phyloP scores from a whole-genome alignment of 1,139 yeast genomes.

The Geotrichum histeridarum region DNA sequence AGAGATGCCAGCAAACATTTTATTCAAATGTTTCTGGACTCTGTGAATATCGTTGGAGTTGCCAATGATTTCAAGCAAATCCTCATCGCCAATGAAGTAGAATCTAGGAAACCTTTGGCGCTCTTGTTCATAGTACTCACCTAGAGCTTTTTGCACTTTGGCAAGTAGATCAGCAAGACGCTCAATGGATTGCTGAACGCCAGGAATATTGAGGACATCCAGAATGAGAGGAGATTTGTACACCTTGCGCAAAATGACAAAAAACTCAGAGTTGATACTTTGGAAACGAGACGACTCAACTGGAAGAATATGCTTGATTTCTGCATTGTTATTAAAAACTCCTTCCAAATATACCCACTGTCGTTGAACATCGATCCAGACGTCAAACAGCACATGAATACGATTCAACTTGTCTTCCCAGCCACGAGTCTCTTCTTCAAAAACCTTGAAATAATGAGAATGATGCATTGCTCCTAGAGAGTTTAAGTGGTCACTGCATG shows the following conservation, averaged over 20 bases:
- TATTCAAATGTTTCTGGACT: constrained; percentile 58
- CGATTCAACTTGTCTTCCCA: constrained; percentile 55
- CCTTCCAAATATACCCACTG: constrained; percentile 87
- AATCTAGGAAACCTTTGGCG: constrained; percentile 75
- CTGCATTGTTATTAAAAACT: constrained; percentile 53
- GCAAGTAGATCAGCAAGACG: constrained; percentile 53
- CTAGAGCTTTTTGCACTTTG: constrained; percentile 60
- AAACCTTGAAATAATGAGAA: constrained; percentile 58
- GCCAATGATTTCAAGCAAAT: constrained; percentile 77
- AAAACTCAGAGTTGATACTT: constrained; percentile 58
- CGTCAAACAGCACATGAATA: constrained; percentile 52
- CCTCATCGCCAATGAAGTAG: constrained; percentile 88
- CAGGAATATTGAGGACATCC: constrained; percentile 54
- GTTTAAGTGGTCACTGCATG: constrained; percentile 56
- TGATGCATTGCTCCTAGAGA: constrained; percentile 65
- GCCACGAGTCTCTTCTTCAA: constrained; percentile 54
- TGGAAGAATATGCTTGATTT: constrained; percentile 61
- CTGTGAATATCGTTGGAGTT: constrained; percentile 48
- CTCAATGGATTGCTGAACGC: constrained; percentile 46
- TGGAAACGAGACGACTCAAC: constrained; percentile 65
- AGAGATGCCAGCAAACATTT: constrained; percentile 67
- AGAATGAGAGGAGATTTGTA: constrained; percentile 50
- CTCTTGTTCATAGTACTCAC: constrained; percentile 76
- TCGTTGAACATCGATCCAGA: constrained; percentile 82
- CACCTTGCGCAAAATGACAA: constrained; percentile 48